These are phyloP conservation scores for Creolimax fragrantissima DNA, from an alignment of 78 protist genomes.

Conservation along the genomic window DNA sequence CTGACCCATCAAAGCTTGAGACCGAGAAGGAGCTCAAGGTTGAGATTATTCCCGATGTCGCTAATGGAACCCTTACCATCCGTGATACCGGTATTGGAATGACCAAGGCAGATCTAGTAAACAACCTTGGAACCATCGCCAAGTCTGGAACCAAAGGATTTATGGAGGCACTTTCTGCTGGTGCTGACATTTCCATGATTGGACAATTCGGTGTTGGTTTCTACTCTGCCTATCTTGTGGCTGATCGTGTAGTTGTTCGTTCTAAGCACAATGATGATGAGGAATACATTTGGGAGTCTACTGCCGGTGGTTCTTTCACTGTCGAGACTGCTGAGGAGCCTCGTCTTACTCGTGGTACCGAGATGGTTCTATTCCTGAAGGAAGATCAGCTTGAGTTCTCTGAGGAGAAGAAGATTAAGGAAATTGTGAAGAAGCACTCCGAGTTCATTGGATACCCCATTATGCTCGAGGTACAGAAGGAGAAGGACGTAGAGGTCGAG, in stretches of 20 bases:
- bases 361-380: slow-evolving; percentile 86
- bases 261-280: slow-evolving; percentile 99
- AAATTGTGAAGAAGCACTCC: slow-evolving; percentile 97
- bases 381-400: slow-evolving; percentile 96
- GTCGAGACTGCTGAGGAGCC: slow-evolving; percentile 50
- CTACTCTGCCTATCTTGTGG: slow-evolving; percentile 99
- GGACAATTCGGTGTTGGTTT: slow-evolving; percentile 99
- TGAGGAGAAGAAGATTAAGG: slow-evolving; percentile 90
- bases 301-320: slow-evolving; percentile 97
- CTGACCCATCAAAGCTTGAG: slow-evolving; percentile 82
- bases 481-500: slow-evolving; percentile 74
- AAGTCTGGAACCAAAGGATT: slow-evolving; percentile 95
- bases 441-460: slow-evolving; percentile 99
- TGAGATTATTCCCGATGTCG: slow-evolving; percentile 85
- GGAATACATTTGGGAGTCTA: slow-evolving; percentile 95
- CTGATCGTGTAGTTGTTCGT: slow-evolving; percentile 90
- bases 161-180: slow-evolving; percentile 91
- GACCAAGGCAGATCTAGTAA: slow-evolving; percentile 97
- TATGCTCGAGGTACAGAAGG: slow-evolving; percentile 77
- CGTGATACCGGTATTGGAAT: slow-evolving; percentile 99
- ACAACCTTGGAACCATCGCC: slow-evolving; percentile 99
- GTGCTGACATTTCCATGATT: slow-evolving; percentile 95
- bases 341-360: slow-evolving; percentile 93
- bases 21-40: slow-evolving; percentile 83
- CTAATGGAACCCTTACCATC: slow-evolving; percentile 79